A percentile compares a stretch with the other conserved stretches of the same genome.
Evolutionary conservation across 2,329 filamentous ascomycete species (phyloP).

Genomic region (Bipolaris zeicola): DNA sequence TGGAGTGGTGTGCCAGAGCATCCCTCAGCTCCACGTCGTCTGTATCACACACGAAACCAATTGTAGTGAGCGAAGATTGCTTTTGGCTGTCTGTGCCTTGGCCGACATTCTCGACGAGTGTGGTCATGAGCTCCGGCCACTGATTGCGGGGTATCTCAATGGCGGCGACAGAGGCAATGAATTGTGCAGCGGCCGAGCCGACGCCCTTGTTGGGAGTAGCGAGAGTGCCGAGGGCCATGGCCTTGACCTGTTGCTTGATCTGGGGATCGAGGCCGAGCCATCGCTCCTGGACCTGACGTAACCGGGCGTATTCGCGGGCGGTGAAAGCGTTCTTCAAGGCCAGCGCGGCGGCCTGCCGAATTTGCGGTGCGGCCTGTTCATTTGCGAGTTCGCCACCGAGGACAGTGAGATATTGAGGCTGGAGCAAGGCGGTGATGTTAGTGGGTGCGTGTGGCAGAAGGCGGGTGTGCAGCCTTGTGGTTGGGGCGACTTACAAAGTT

Average conservation of each 20-base stretch:
- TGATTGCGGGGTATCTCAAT: constrained; percentile 93
- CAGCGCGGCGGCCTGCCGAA: constrained; percentile 92
- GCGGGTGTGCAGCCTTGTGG: constrained; percentile 25
- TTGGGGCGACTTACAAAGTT: constrained; percentile 77
- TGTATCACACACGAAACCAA: constrained; percentile 97
- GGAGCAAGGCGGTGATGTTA: constrained; percentile 35
- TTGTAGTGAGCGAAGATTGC: constrained; percentile 92
- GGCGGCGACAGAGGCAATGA: constrained; percentile 90
- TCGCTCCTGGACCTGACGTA: constrained; percentile 90
- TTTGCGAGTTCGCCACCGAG: constrained; percentile 94
- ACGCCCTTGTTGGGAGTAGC: constrained; percentile 78
- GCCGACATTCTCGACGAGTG: constrained; percentile 90
- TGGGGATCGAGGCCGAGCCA: constrained; percentile 84
- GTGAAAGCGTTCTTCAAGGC: constrained; percentile 98
- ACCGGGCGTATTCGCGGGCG: constrained; percentile 83
- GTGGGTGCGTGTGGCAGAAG: constrained; percentile 32
- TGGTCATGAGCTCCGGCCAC: constrained; percentile 90
- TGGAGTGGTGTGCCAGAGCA: constrained; percentile 83
- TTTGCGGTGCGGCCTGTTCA: constrained; percentile 79
- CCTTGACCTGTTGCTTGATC: constrained; percentile 87
- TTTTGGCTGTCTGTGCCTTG: constrained; percentile 86
- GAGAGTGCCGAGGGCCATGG: constrained; percentile 86
- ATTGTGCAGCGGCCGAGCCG: constrained; percentile 88
- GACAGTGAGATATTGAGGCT: constrained; percentile 83
- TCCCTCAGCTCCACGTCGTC: constrained; percentile 86